phyloP scores from a whole-genome alignment of 2,329 filamentous ascomycete species.

The Metarhizium rileyi region DNA sequence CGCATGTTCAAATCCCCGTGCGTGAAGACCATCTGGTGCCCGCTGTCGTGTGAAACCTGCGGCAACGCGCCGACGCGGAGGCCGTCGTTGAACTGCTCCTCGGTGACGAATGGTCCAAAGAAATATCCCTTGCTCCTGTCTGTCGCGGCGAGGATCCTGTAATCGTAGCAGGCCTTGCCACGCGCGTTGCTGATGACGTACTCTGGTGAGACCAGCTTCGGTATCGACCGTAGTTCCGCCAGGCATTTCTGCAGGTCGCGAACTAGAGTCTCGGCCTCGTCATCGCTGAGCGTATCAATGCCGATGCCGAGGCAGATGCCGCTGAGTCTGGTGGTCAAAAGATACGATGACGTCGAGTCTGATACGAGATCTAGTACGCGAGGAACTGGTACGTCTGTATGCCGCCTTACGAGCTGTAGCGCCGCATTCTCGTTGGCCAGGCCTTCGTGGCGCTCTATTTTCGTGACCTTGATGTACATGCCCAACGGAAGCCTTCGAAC shows the following conservation, averaged over 20 bases:
- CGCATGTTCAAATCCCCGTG: slow-evolving; percentile 26
- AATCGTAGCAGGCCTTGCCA: slow-evolving; percentile 3
- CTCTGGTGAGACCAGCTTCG: slow-evolving; percentile 1
- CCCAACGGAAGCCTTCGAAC: slow-evolving; percentile 13
- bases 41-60: neutral
- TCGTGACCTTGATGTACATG: slow-evolving; percentile 9
- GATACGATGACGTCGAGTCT: neutral
- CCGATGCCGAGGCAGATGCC: neutral
- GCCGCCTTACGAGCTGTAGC: slow-evolving; percentile 1
- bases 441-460: neutral
- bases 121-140: slow-evolving; percentile 3
- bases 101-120: slow-evolving; percentile 6
- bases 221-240: slow-evolving; percentile 1
- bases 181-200: neutral
- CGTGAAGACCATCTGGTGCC: slow-evolving; percentile 27
- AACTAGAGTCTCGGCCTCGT: slow-evolving; percentile 1
- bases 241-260: neutral
- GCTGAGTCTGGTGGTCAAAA: neutral
- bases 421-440: slow-evolving; percentile 6
- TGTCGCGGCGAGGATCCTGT: neutral
- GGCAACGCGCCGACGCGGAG: neutral
- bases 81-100: slow-evolving; percentile 9
- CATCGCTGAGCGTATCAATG: slow-evolving; percentile 4
- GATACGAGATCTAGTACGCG: slow-evolving; percentile 3
- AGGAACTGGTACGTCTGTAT: slow-evolving; percentile 4